Evolutionary conservation across 2,329 filamentous ascomycete species (phyloP), one percentile per base, ranked within the genome.

Genomic region (Rosellinia necatrix): DNA sequence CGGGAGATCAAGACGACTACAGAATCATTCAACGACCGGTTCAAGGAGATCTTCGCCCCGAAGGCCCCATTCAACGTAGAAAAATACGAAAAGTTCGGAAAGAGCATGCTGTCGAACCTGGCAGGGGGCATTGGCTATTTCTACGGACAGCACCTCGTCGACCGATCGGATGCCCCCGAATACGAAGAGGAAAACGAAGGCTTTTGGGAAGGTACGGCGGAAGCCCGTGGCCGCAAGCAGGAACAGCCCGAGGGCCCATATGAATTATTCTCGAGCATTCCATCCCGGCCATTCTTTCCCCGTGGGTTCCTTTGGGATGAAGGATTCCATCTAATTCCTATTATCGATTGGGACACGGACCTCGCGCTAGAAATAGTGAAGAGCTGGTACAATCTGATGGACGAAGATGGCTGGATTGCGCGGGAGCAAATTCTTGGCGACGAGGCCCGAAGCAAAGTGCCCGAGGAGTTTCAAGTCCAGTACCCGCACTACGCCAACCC

Each of bases 291-390:
- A 0, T 99, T 99, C 78, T 99, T 99, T 75, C 94, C 94, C 1
- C 84, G 94, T 59, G 94, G 94, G 1, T 99, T 99, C 72, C 80
- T 97, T 3, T 99, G 94, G 94, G 94, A 99, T 67, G 94, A 99
- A 72, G 94, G 94, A 0, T 99, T 97, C 75, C 94, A 99, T 69
- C 79, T 99, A 30, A 78, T 96, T 43, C 92, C 92, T 1, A 87
- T 99, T 50, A 83, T 91, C 17, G 93, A 99, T 63, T 99, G 92
- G 90, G 94, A 99, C 70, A 85, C 92, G 49, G 92, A 97, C 68
- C 81, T 97, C 48, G 87, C 90, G 3, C 77, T 89, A 25, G 91
- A 97, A 61, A 91, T 99, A 62, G 83, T 97, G 60, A 90, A 89
- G 75, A 96, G 91, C 74, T 99, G 94, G 94, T 96, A 96, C 76